Conservation (phyloP, 1,284 basidiomycete species). For the Mycosarcoma mackinlayi region DNA sequence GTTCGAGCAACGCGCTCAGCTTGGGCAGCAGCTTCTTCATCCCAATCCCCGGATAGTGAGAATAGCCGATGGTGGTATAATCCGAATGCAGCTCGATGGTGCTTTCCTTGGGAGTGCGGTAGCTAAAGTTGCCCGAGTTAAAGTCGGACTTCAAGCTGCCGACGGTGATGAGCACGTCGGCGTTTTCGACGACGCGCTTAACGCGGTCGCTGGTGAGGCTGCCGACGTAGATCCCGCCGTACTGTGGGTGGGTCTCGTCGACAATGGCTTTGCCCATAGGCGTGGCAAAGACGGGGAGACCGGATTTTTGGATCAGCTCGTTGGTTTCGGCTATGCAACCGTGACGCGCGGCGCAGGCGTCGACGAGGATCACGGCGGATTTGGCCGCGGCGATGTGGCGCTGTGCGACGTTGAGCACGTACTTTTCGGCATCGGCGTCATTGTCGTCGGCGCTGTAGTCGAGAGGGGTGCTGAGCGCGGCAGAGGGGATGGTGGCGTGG, state of each 20-base stretch:
- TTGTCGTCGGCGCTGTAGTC: constrained; percentile 67
- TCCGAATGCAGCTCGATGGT: constrained; percentile 80
- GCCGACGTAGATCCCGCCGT: constrained; percentile 79
- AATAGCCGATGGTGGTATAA: constrained; percentile 67
- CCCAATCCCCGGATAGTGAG: constrained; percentile 70
- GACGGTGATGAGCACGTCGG: constrained; percentile 85
- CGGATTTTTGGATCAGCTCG: constrained; percentile 78
- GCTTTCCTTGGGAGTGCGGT: constrained; percentile 47
- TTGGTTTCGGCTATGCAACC: constrained; percentile 77
- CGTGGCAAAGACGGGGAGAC: constrained; percentile 71
- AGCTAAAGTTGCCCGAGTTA: constrained; percentile 80
- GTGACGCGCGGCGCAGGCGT: constrained; percentile 87
- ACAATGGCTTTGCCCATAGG: constrained; percentile 91
- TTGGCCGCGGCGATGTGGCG: constrained; percentile 74
- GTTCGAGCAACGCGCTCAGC: constrained; percentile 37
- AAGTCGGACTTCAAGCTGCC: constrained; percentile 87
- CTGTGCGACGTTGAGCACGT: constrained; percentile 74
- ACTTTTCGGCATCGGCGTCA: constrained; percentile 75
- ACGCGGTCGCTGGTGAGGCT: constrained; percentile 71
- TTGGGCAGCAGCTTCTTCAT: constrained; percentile 60
- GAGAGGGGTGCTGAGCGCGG: constrained; percentile 75
- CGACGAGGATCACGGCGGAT: constrained; percentile 83
- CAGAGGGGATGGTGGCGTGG: constrained; percentile 76
- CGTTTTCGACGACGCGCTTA: constrained; percentile 80
- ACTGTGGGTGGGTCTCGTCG: constrained; percentile 82